phyloP scores from a whole-genome alignment of 2,329 filamentous ascomycete genomes.

The Clonostachys chloroleuca region DNA sequence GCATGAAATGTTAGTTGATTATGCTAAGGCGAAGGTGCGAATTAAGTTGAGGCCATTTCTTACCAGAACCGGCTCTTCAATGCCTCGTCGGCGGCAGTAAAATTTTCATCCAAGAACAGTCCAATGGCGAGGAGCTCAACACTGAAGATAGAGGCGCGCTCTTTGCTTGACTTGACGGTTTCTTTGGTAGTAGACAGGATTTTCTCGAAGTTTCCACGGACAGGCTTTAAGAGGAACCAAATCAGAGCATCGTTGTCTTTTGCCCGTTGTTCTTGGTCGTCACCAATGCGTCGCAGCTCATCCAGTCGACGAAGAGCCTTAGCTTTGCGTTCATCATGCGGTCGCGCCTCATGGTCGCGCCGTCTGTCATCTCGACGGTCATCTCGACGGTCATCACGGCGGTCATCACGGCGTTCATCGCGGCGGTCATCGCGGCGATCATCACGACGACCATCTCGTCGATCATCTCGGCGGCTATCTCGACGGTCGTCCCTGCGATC shows the following conservation, averaged over 20 bases:
- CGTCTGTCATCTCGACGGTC: slow-evolving; percentile 10
- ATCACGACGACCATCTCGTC: slow-evolving; percentile 6
- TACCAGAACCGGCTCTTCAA: slow-evolving; percentile 48
- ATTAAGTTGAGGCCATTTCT: slow-evolving; percentile 11
- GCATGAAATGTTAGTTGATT: slow-evolving; percentile 1
- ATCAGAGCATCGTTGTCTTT: slow-evolving; percentile 40
- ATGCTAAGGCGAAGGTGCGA: neutral
- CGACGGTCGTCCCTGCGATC: slow-evolving; percentile 15
- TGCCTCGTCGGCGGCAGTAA: slow-evolving; percentile 30
- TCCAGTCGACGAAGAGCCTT: slow-evolving; percentile 33
- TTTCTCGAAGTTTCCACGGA: slow-evolving; percentile 53
- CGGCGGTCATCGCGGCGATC: slow-evolving; percentile 11
- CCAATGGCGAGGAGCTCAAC: slow-evolving; percentile 57
- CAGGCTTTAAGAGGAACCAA: slow-evolving; percentile 49
- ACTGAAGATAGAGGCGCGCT: slow-evolving; percentile 57
- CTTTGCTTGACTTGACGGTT: slow-evolving; percentile 57
- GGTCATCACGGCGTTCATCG: slow-evolving; percentile 17
- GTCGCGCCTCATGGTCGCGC: slow-evolving; percentile 18
- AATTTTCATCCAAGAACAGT: slow-evolving; percentile 51
- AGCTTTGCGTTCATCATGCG: slow-evolving; percentile 31
- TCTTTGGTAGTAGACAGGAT: slow-evolving; percentile 59
- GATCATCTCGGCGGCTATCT: slow-evolving; percentile 12
- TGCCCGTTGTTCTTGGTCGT: slow-evolving; percentile 43
- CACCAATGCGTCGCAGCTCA: slow-evolving; percentile 38
- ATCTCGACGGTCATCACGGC: slow-evolving; percentile 19